Evolutionary conservation across 257 asterid species (phyloP), one percentile per base, ranked within the genome.

Genomic region (Penstemon davidsonii): DNA sequence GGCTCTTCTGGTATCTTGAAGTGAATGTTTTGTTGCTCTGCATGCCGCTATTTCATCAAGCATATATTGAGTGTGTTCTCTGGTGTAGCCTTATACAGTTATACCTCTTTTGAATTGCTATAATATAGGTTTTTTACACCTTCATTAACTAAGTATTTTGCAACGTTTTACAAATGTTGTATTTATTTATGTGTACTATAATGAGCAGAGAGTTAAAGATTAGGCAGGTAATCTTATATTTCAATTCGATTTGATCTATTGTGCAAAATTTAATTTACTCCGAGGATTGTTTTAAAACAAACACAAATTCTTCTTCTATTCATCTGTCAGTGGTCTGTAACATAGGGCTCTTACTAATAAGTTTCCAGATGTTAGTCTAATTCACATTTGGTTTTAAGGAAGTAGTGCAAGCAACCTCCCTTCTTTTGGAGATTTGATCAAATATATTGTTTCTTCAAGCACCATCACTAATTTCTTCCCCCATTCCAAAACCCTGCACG

Each of bases 11-110:
- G 50, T 55, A 38, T 67, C 59, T 71, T 58, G 50, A 25, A 19
- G 7, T 54, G 43, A 53, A 45, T 75, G 54, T 45, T 65, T 64
- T 66, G 46, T 49, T 37, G 76, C 53, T 57, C 37, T 55, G 33
- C 33, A 25, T 5, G 2, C 57, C 36, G 66, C 56, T 55, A 49
- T 45, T 36, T 49, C 46, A 9, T 50, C 5, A 33, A 55, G 37
- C 65, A 25, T 63, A 54, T 47, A 25, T 63, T 37, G 39, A 55
- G 46, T 62, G 56, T 62, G 2, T 47, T 63, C 60, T 56, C 45
- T 52, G 69, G 38, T 60, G 41, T 40, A 1, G 51, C 55, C 46
- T 15, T 37, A 7, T n/a, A 33, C 7, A 10, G 19, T 41, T 18
- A 38, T 39, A 6, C 38, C 64, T 64, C 72, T 36, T 53, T 43